Conservation (phyloP, 2,329 filamentous ascomycete genomes). For the Salinomyces thailandicus region DNA sequence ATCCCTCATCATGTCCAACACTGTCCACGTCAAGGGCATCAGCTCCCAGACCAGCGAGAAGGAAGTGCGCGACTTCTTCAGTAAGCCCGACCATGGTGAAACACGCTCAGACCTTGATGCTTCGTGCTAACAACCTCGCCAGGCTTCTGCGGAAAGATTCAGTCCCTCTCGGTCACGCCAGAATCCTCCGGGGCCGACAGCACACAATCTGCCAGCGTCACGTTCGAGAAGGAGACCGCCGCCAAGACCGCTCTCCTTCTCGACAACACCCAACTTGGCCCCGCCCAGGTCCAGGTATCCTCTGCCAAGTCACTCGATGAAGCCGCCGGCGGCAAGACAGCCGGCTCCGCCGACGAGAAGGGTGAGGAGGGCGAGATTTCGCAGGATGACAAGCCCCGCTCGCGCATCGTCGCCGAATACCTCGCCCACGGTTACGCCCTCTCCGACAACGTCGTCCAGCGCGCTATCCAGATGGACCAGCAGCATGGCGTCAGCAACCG, state of each 20-base stretch:
- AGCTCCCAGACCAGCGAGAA: conserved; percentile 70
- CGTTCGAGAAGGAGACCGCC: conserved; percentile 92
- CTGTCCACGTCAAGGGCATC: conserved; percentile 86
- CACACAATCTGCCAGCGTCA: conserved; percentile 77
- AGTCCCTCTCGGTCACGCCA: conserved; percentile 63
- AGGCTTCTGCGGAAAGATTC: conserved; percentile 71
- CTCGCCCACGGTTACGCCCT: conserved; percentile 88
- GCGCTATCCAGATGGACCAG: conserved; percentile 76
- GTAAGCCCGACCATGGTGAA: conserved; percentile 64
- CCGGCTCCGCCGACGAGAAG: conserved; percentile 44
- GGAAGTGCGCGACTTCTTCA: conserved; percentile 94
- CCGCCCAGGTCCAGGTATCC: conserved; percentile 64
- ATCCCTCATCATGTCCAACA: conserved; percentile 43
- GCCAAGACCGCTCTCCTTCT: conserved; percentile 94
- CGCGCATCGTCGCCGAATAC: conserved; percentile 90
- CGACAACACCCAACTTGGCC: conserved; percentile 88
- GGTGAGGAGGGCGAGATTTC: conserved; percentile 53
- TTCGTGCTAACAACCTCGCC: conserved; percentile 2
- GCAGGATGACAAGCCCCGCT: conserved; percentile 94
- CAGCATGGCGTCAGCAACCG: conserved; percentile 75
- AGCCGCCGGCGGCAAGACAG: conserved; percentile 48
- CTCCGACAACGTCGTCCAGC: conserved; percentile 65
- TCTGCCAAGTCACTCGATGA: conserved; percentile 59
- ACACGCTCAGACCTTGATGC: conserved; percentile 20
- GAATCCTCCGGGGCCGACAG: conserved; percentile 45